Percentiles rank a stretch among this genome's conserved stretches.
Conservation (phyloP, 2,329 filamentous ascomycete species). For the Hymenoscyphus scutula region DNA sequence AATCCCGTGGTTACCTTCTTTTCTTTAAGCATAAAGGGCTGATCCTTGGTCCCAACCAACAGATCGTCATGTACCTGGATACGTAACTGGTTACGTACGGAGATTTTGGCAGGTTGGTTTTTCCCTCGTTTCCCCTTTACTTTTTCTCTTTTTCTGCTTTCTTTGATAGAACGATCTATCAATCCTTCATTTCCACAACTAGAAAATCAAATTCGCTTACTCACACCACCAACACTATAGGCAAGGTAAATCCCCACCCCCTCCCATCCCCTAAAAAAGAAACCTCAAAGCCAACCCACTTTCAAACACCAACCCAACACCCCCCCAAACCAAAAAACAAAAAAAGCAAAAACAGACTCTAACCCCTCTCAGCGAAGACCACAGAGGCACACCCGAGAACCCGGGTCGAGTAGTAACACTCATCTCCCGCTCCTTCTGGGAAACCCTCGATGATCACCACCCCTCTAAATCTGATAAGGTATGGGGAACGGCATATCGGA, state of each 20-base stretch:
- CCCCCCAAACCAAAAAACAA: constrained; percentile 12
- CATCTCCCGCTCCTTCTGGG: constrained; percentile 82
- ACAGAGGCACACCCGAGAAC: constrained; percentile 82
- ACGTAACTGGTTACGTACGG: constrained; percentile 89
- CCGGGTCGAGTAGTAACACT: constrained; percentile 93
- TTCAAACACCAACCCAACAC: neutral
- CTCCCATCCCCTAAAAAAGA: constrained; percentile 6
- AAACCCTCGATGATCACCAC: constrained; percentile 65
- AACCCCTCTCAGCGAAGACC: constrained; percentile 69
- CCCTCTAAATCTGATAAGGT: constrained; percentile 65
- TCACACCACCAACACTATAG: neutral
- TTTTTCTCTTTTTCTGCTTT: neutral
- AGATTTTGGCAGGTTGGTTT: constrained; percentile 88
- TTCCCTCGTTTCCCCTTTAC: constrained; percentile 10
- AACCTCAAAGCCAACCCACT: constrained; percentile 14
- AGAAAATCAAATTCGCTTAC: neutral
- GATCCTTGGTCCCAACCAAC: neutral
- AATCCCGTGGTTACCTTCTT: neutral
- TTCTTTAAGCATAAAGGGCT: constrained; percentile 2
- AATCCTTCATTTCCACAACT: neutral
- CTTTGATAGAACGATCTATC: neutral
- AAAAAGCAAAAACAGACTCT: constrained; percentile 21
- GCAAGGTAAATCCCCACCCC: constrained; percentile 13
- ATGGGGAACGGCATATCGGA: constrained; percentile 93
- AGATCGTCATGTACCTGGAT: constrained; percentile 86